phyloP scores from a whole-genome alignment of 768 basidiomycete genomes.

The Psilocybe subaeruginosa region DNA sequence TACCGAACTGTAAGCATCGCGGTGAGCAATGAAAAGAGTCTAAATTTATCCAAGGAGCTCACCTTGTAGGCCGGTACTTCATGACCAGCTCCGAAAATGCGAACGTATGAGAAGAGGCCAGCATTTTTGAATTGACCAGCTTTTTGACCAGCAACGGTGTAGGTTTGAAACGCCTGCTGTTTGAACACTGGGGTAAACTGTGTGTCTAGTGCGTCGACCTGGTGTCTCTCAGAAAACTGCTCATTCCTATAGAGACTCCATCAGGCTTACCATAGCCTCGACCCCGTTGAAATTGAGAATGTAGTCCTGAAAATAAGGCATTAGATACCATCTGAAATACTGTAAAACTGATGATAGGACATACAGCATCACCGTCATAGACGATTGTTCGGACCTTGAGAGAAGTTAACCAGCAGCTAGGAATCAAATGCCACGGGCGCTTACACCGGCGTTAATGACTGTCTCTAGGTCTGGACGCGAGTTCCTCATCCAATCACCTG shows the following conservation, averaged over 20 bases:
- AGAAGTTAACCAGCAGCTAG: not conserved
- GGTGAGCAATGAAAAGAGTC: not conserved
- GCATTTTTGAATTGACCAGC: conserved; percentile 63
- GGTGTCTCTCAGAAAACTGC: not conserved
- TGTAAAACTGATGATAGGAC: conserved; percentile 15
- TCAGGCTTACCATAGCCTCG: conserved; percentile 53
- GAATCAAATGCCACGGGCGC: not conserved
- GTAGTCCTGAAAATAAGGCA: conserved; percentile 40
- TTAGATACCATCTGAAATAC: not conserved
- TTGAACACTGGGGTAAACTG: conserved; percentile 44
- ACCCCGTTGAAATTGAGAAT: conserved; percentile 60
- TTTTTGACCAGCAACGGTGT: conserved; percentile 49
- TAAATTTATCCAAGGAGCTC: not conserved
- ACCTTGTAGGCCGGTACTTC: conserved; percentile 52
- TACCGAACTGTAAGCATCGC: conserved; percentile 29
- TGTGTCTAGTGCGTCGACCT: conserved; percentile 53
- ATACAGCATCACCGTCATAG: conserved; percentile 60
- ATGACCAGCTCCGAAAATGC: conserved; percentile 51
- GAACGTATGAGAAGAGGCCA: conserved; percentile 56
- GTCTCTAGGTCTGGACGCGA: conserved; percentile 51
- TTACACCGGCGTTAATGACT: conserved; percentile 59
- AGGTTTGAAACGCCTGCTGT: conserved; percentile 45
- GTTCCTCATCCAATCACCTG: conserved; percentile 63
- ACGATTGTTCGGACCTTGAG: conserved; percentile 46
- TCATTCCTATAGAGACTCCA: not conserved